phyloP scores from a whole-genome alignment of 176 grass and related monocot species.

The Miscanthus lutarioriparius region DNA sequence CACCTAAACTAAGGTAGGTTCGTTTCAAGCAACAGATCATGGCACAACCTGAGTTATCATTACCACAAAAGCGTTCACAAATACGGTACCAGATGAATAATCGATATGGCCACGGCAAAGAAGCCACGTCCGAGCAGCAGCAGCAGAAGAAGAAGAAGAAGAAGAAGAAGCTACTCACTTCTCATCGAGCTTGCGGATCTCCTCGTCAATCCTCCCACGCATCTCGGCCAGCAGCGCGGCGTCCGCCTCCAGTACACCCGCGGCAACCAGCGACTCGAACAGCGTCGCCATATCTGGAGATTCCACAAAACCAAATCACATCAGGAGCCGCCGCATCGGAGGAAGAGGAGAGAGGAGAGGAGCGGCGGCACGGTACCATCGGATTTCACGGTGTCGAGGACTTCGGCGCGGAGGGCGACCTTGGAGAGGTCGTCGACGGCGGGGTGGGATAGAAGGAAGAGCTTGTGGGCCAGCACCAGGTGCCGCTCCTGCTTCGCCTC shows the following conservation, averaged over 20 bases:
- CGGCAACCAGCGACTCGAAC: conserved; percentile 60
- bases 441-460: conserved; percentile 82
- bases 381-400: conserved; percentile 68
- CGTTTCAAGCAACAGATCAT: neutral
- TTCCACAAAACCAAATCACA: neutral
- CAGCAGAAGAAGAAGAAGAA: neutral
- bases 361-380: conserved; percentile 45
- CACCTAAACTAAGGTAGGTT: neutral
- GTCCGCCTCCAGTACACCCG: conserved; percentile 66
- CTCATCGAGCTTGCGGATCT: conserved; percentile 84
- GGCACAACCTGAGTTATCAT: neutral
- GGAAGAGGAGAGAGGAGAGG: too few relatives aligned
- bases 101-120: neutral
- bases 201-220: conserved; percentile 71
- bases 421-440: conserved; percentile 88
- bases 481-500: conserved; percentile 76
- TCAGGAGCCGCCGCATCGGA: neutral
- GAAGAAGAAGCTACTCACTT: conserved; percentile 48
- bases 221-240: conserved; percentile 67
- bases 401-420: conserved; percentile 82
- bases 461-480: conserved; percentile 78
- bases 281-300: conserved; percentile 69
- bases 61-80: neutral
- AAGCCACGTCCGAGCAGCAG: neutral
- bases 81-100: neutral